These are phyloP conservation scores for Zymoseptoria ardabiliae DNA, from an alignment of 2,329 filamentous ascomycete genomes.

Conservation along the genomic window DNA sequence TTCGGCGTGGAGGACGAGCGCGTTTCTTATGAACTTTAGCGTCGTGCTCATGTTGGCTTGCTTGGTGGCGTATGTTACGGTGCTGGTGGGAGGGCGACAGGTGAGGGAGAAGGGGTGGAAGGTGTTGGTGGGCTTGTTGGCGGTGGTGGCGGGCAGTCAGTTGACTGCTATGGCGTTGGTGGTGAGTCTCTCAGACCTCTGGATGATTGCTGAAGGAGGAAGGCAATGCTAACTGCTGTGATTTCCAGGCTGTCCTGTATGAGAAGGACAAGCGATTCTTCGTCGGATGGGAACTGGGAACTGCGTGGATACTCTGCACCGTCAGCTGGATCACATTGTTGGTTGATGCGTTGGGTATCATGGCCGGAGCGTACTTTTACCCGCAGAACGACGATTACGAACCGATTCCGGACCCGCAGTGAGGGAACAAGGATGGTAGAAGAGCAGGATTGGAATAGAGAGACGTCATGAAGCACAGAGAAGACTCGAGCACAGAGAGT, in stretches of 20 bases:
- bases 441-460: not conserved
- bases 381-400: constrained; percentile 83
- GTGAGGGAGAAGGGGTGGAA: constrained; percentile 79
- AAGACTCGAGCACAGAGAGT: not conserved
- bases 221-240: constrained; percentile 2
- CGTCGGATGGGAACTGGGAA: constrained; percentile 72
- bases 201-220: constrained; percentile 1
- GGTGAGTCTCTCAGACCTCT: constrained; percentile 45
- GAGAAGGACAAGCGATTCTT: constrained; percentile 79
- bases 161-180: constrained; percentile 74
- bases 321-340: constrained; percentile 52
- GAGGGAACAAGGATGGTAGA: not conserved
- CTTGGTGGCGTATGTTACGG: constrained; percentile 70
- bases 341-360: constrained; percentile 51
- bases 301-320: constrained; percentile 65
- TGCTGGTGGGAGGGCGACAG: constrained; percentile 70
- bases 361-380: constrained; percentile 60
- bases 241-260: constrained; percentile 67
- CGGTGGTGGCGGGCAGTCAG: constrained; percentile 60
- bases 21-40: constrained; percentile 79
- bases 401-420: constrained; percentile 44
- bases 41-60: constrained; percentile 75
- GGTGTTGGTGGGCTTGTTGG: constrained; percentile 59
- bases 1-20: constrained; percentile 81
- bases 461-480: not conserved